These are phyloP conservation scores for Coelastrella sp. DNA, from an alignment of 139 green algal genomes.

Conservation along the genomic window DNA sequence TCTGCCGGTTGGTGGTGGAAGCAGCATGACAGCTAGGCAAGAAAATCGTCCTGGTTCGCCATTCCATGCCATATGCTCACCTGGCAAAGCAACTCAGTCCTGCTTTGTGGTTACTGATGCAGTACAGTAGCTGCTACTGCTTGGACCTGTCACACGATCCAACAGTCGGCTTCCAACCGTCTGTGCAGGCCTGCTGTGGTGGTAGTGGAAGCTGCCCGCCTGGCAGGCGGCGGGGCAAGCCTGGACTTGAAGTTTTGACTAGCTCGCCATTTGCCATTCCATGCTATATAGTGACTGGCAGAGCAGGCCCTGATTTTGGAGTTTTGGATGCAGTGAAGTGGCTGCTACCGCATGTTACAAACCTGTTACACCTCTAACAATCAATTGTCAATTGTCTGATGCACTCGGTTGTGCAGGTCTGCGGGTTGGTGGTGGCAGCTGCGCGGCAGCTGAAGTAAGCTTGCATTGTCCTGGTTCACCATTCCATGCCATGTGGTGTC, in stretches of 20 bases:
- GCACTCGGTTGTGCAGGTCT: conserved; percentile 7
- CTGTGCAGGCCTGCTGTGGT: too few species aligned
- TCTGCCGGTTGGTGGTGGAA: conserved; percentile 20
- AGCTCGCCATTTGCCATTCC: too few species aligned
- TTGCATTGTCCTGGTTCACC: conserved; percentile 53
- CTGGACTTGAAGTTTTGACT: too few species aligned
- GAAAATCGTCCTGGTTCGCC: conserved; percentile 54
- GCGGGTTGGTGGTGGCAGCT: conserved; percentile 7
- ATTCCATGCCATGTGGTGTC: conserved; percentile 66
- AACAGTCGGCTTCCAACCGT: too few species aligned
- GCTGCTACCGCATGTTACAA: not conserved
- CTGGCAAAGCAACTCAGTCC: conserved; percentile 47
- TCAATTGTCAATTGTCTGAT: not conserved
- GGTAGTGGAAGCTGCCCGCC: too few species aligned
- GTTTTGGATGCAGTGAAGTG: too few species aligned
- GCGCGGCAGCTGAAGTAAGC: not conserved
- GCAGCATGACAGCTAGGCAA: conserved; percentile 13
- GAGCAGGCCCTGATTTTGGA: too few species aligned
- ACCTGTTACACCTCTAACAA: not conserved
- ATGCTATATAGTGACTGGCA: too few species aligned
- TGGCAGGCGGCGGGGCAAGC: too few species aligned
- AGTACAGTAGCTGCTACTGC: too few species aligned
- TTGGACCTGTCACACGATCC: too few species aligned
- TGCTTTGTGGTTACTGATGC: too few species aligned
- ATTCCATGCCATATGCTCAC: conserved; percentile 67